Conservation (phyloP, 2,329 filamentous ascomycete genomes). For the Stemphylium vesicarium region DNA sequence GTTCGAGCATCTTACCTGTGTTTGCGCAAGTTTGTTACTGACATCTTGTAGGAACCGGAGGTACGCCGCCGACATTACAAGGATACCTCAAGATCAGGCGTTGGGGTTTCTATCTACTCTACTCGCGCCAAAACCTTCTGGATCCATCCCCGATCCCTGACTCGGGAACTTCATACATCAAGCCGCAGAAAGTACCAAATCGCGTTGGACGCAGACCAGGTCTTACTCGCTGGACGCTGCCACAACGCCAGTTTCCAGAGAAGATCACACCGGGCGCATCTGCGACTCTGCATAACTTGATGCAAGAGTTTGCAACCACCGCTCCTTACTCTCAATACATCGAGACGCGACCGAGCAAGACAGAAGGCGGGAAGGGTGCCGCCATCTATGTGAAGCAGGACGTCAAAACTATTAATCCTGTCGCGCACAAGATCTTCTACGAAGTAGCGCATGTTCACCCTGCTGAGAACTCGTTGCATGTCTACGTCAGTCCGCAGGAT, state of each 20-base stretch:
- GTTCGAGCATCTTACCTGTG: constrained; percentile 4
- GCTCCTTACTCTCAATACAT: constrained; percentile 29
- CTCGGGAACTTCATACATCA: constrained; percentile 33
- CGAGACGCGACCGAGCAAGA: constrained; percentile 30
- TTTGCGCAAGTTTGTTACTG: background rate
- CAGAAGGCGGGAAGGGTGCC: constrained; percentile 41
- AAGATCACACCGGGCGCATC: constrained; percentile 30
- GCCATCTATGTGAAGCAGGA: constrained; percentile 39
- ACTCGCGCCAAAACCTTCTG: constrained; percentile 31
- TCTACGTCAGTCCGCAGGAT: constrained; percentile 79
- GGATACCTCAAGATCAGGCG: constrained; percentile 39
- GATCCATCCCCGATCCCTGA: constrained; percentile 33
- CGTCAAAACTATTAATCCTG: constrained; percentile 34
- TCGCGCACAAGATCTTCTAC: constrained; percentile 40
- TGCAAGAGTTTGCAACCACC: constrained; percentile 27
- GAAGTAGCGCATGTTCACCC: constrained; percentile 70
- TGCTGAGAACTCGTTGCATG: constrained; percentile 76
- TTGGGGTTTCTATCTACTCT: constrained; percentile 40
- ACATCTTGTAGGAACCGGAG: constrained; percentile 35
- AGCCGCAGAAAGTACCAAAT: constrained; percentile 25
- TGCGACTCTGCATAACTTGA: constrained; percentile 26
- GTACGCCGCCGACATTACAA: constrained; percentile 38
- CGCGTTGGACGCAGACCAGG: constrained; percentile 27
- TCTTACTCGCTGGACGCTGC: constrained; percentile 39
- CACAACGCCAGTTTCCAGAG: constrained; percentile 35